These are phyloP conservation scores for Dimargaris cristalligena DNA, from an alignment of 192 early-diverging fungal genomes.

Conservation along the genomic window DNA sequence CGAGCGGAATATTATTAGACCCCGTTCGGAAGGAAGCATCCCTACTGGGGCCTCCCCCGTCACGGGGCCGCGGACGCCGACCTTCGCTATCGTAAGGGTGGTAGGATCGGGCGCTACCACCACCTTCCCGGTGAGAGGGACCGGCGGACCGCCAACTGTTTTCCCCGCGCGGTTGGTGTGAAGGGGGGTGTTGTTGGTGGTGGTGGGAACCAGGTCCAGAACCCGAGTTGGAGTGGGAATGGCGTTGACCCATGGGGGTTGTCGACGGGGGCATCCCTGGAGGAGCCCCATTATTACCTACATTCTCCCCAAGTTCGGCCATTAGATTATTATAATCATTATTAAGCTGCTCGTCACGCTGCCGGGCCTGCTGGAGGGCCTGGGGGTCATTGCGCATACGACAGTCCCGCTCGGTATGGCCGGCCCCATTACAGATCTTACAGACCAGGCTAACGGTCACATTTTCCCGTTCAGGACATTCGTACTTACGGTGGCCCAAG, in stretches of 20 bases:
- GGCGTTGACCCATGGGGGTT: too few species aligned
- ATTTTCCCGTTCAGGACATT: constrained; percentile 78
- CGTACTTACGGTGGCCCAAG: constrained; percentile 73
- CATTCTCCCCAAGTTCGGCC: constrained; percentile 75
- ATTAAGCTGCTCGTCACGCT: constrained; percentile 75
- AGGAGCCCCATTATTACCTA: too few species aligned
- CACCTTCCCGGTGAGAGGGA: background rate
- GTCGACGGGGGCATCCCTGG: too few species aligned
- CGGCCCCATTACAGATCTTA: constrained; percentile 72
- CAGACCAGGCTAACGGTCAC: constrained; percentile 75
- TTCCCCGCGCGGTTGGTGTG: background rate
- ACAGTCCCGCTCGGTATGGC: constrained; percentile 91
- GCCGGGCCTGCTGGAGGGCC: constrained; percentile 44
- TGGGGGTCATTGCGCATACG: constrained; percentile 70
- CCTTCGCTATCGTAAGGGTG: background rate
- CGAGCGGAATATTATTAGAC: background rate
- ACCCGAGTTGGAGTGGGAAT: constrained; percentile 11
- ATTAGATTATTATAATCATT: constrained; percentile 82
- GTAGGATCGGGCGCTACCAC: too few species aligned
- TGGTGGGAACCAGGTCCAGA: background rate
- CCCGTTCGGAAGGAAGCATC: background rate
- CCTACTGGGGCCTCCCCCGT: too few species aligned
- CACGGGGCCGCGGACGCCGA: background rate
- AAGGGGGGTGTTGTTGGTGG: background rate
- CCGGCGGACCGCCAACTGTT: background rate